Evolutionary conservation across 129 eudicot species (phyloP).

Genomic region (Flaveria ramosissima): DNA sequence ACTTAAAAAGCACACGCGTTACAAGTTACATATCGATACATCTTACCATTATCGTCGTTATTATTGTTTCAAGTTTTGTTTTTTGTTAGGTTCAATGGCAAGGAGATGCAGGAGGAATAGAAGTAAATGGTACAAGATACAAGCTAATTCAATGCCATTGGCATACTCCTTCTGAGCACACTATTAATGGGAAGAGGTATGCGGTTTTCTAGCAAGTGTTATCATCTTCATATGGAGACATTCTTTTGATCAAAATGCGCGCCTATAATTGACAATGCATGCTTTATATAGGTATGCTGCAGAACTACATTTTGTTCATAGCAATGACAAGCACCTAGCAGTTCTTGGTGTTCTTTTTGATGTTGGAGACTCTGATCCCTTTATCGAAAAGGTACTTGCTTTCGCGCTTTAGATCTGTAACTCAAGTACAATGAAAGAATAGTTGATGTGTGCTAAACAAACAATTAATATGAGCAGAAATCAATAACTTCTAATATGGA

Average conservation of each 20-base stretch:
- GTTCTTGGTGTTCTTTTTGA: conserved; percentile 41
- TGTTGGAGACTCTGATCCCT: conserved; percentile 48
- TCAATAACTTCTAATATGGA: no score
- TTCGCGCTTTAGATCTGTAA: background rate
- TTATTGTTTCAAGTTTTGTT: background rate
- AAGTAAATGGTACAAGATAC: conserved; percentile 41
- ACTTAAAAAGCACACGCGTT: background rate
- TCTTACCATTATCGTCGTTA: background rate
- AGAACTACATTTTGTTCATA: conserved; percentile 58
- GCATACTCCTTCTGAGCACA: conserved; percentile 78
- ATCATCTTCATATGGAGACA: background rate
- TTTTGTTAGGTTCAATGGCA: conserved; percentile 47
- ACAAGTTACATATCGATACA: background rate
- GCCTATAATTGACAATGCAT: background rate
- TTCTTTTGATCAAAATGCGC: background rate
- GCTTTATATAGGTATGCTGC: conserved; percentile 32
- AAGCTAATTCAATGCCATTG: conserved; percentile 62
- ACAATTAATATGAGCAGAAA: no score
- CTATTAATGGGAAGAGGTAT: conserved; percentile 50
- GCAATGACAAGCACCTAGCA: conserved; percentile 22
- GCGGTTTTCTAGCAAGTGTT: background rate
- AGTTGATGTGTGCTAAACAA: no score
- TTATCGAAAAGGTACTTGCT: conserved; percentile 35
- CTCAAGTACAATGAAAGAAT: no score
- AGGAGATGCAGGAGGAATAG: conserved; percentile 54